A percentile compares a stretch with the other conserved stretches of the same genome.
Evolutionary conservation across 2,329 filamentous ascomycete genomes (phyloP).

Genomic region (Monosporascus sp.): DNA sequence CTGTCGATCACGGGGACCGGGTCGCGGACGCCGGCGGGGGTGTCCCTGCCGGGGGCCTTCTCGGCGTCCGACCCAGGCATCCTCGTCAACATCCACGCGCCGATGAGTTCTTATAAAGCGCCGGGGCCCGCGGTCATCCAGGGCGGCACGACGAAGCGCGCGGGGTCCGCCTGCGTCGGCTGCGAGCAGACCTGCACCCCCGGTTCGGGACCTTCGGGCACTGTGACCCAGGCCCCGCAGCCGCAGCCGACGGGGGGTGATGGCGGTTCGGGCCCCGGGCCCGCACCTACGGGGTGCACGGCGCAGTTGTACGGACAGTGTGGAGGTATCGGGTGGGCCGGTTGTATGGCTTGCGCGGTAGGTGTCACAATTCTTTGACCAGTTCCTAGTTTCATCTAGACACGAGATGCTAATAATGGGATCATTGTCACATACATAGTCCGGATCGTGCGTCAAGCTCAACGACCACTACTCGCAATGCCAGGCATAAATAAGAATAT

Average conservation of each 20-base stretch:
- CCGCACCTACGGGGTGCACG: conserved; percentile 10
- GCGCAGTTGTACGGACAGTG: conserved; percentile 18
- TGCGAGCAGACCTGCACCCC: conserved; percentile 21
- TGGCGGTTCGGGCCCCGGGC: conserved; percentile 4
- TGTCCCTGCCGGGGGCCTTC: conserved; percentile 28
- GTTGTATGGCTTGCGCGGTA: conserved; percentile 19
- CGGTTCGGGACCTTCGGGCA: conserved; percentile 10
- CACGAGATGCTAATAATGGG: conserved; percentile 6
- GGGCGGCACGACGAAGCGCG: conserved; percentile 19
- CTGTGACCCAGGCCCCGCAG: conserved; percentile 9
- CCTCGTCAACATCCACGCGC: conserved; percentile 22
- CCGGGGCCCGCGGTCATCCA: no score
- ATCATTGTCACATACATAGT: conserved; percentile 1
- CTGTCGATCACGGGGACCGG: conserved; percentile 23
- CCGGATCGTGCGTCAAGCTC: conserved; percentile 15
- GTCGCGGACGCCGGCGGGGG: conserved; percentile 20
- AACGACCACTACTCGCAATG: conserved; percentile 24
- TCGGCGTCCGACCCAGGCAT: conserved; percentile 21
- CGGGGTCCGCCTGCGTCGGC: conserved; percentile 17
- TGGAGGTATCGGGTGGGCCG: conserved; percentile 18
- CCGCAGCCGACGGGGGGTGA: conserved; percentile 4
- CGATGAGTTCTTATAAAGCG: no score
- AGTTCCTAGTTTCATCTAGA: neutral
- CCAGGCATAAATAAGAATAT: neutral
- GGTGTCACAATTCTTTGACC: conserved; percentile 3